Evolutionary conservation across 148 eudicot species (phyloP).

Genomic region (Hydrangea macrophylla): DNA sequence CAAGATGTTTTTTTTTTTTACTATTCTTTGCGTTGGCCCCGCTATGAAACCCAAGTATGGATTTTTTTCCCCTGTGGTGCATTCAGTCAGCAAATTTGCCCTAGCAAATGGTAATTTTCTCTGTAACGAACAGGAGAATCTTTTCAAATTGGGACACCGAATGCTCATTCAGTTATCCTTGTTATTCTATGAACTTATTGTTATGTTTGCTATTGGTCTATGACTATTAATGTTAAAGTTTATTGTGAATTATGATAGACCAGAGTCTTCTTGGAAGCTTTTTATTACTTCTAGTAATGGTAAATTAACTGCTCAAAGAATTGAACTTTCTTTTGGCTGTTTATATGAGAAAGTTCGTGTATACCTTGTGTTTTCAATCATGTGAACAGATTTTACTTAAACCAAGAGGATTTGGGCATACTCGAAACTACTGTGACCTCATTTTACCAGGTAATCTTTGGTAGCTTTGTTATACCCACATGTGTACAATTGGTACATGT

Average conservation of each 20-base stretch:
- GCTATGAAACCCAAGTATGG: neutral
- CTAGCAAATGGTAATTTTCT: neutral
- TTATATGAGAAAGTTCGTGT: neutral
- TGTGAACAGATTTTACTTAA: constrained; percentile 20
- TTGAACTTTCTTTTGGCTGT: neutral
- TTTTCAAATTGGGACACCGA: neutral
- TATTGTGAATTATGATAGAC: neutral
- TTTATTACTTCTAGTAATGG: neutral
- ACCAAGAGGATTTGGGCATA: constrained; percentile 27
- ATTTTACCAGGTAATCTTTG: constrained; percentile 26
- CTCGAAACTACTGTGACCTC: constrained; percentile 28
- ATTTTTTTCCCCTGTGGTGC: neutral
- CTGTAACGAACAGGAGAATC: neutral
- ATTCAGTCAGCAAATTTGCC: neutral
- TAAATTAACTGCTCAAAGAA: neutral
- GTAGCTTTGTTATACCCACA: neutral
- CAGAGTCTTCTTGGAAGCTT: neutral
- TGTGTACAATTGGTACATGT: neutral
- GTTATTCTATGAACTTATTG: no score
- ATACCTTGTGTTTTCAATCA: constrained; percentile 8
- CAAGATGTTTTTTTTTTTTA: neutral
- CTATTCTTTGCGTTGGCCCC: no score
- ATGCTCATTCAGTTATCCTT: neutral
- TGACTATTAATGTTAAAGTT: neutral
- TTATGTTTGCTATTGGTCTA: neutral